A percentile compares a stretch with the other conserved stretches of the same genome.
Evolutionary conservation across 163 green algal genomes (phyloP).

Genomic region (Smithsoniella earleae): DNA sequence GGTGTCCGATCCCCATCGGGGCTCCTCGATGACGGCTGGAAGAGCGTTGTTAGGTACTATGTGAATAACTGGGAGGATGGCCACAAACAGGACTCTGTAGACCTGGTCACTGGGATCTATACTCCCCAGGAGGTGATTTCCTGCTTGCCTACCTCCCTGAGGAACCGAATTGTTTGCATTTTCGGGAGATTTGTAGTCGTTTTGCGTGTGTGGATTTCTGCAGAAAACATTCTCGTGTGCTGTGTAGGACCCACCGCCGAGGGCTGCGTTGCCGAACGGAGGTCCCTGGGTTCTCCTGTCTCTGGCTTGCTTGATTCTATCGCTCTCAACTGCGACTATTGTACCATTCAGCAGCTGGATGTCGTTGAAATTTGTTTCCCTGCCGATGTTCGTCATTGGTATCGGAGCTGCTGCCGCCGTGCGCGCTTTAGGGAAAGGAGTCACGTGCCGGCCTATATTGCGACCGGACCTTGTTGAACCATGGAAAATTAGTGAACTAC

Average conservation of each 20-base stretch:
- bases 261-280: neutral
- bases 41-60: slow-evolving; percentile 63
- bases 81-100: slow-evolving; percentile 69
- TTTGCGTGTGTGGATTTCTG: neutral
- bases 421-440: neutral
- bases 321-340: neutral
- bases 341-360: slow-evolving; percentile 16
- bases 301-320: neutral
- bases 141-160: neutral
- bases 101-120: slow-evolving; percentile 57
- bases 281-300: slow-evolving; percentile 6
- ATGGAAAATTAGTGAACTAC: too few relatives aligned
- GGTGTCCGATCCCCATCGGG: slow-evolving; percentile 68
- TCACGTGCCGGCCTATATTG: slow-evolving; percentile 18
- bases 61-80: slow-evolving; percentile 87
- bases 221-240: neutral
- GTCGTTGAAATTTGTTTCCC: neutral
- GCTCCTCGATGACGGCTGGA: slow-evolving; percentile 69
- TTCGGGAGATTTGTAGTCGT: neutral
- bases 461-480: slow-evolving; percentile 15
- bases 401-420: neutral
- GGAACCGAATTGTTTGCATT: neutral
- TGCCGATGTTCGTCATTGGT: neutral
- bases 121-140: slow-evolving; percentile 28
- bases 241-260: slow-evolving; percentile 10